Percentiles rank a stretch among this genome's conserved stretches.
Conservation (phyloP, 352 stramenopile genomes). For the Thalassiosira sp. region DNA sequence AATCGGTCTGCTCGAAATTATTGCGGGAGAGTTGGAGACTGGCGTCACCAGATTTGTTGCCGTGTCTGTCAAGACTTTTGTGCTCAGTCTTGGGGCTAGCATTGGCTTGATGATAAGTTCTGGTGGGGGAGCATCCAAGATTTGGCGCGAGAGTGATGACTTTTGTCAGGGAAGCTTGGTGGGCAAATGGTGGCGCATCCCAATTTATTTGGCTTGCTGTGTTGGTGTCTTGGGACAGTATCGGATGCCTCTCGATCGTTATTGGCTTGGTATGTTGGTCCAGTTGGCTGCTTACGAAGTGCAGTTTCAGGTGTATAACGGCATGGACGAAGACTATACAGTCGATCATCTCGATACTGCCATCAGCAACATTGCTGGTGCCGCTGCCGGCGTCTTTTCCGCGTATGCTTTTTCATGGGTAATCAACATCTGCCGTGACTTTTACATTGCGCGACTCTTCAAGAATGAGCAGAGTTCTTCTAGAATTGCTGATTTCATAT, state of each 20-base stretch:
- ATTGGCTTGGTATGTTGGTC: conserved; percentile 50
- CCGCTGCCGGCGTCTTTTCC: conserved; percentile 20
- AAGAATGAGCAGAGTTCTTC: background rate
- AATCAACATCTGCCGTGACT: conserved; percentile 13
- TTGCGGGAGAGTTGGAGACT: conserved; percentile 54
- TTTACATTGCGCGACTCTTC: conserved; percentile 34
- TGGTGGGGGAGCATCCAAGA: background rate
- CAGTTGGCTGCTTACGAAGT: conserved; percentile 59
- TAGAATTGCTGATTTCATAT: conserved; percentile 19
- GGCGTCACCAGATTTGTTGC: conserved; percentile 60
- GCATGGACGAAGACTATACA: conserved; percentile 15
- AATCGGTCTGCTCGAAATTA: conserved; percentile 61
- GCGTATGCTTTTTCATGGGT: conserved; percentile 26
- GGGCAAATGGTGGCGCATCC: conserved; percentile 51
- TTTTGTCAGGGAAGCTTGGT: conserved; percentile 40
- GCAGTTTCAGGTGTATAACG: conserved; percentile 37
- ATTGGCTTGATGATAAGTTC: conserved; percentile 33
- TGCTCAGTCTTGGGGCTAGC: conserved; percentile 38
- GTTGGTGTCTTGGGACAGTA: conserved; percentile 51
- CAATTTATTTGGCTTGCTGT: conserved; percentile 44
- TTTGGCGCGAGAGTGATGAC: conserved; percentile 11
- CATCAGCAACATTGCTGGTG: conserved; percentile 32
- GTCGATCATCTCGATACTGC: conserved; percentile 43
- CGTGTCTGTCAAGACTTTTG: conserved; percentile 65
- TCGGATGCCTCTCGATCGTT: conserved; percentile 48